These are phyloP conservation scores for Termitomyces sp. DNA, from an alignment of 768 basidiomycete species.

Conservation along the genomic window DNA sequence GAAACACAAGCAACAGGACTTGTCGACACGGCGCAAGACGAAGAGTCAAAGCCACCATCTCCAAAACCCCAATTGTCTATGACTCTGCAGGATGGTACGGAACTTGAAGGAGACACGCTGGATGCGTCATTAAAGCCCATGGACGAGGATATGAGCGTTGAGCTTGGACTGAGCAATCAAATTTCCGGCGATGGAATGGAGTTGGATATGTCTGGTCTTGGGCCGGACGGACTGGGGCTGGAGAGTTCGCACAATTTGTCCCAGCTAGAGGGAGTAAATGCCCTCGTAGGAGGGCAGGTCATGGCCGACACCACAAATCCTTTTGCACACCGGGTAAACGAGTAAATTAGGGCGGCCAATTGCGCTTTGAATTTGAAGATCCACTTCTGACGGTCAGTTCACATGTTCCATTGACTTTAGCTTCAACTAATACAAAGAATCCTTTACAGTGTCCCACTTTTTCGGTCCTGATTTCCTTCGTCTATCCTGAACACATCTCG, in stretches of 20 bases:
- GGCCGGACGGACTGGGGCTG: slow-evolving; percentile 59
- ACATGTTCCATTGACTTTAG: not conserved
- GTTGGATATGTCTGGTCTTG: slow-evolving; percentile 63
- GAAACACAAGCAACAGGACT: slow-evolving; percentile 29
- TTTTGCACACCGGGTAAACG: slow-evolving; percentile 36
- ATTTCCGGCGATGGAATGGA: slow-evolving; percentile 37
- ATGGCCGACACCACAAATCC: slow-evolving; percentile 63
- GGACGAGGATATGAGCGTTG: slow-evolving; percentile 40
- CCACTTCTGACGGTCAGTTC: not conserved
- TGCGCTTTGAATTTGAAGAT: not conserved
- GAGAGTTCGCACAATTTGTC: slow-evolving; percentile 51
- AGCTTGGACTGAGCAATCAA: slow-evolving; percentile 35
- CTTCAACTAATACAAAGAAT: not conserved
- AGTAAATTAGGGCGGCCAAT: slow-evolving; percentile 1
- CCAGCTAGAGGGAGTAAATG: slow-evolving; percentile 51
- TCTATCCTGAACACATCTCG: not conserved
- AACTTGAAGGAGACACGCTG: slow-evolving; percentile 41
- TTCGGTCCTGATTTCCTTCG: not conserved
- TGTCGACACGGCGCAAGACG: slow-evolving; percentile 35
- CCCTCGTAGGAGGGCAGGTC: slow-evolving; percentile 53
- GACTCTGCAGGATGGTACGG: slow-evolving; percentile 42
- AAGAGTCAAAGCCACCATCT: slow-evolving; percentile 61
- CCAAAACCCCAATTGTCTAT: slow-evolving; percentile 65
- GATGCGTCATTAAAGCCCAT: slow-evolving; percentile 56
- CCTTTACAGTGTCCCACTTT: not conserved